Evolutionary conservation across 306 rosid genomes (phyloP), one percentile per base, ranked within the genome.

Genomic region (Sindora glabra): DNA sequence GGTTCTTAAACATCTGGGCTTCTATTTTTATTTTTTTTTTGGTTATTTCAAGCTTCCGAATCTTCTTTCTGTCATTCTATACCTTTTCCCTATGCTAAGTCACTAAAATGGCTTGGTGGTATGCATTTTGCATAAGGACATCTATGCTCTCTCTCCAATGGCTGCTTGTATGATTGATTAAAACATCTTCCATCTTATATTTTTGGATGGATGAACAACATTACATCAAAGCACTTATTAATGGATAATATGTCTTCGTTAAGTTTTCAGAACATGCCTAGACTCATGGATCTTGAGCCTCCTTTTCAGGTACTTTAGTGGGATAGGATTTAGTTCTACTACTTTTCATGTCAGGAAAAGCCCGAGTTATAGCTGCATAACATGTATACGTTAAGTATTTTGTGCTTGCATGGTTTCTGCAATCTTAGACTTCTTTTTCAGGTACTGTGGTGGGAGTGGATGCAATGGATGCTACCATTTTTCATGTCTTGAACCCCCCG

Each of bases 401-500:
- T 19, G 46, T 72, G 52, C 58, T 34, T 66, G 56, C 38, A 17
- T 61, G n/a, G 22, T 29, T 16, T 59, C 19, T 41, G 18, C 14
- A 21, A 11, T 54, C 46, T 60, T 48, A 39, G 12, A 14, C 15
- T 44, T 49, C 40, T 69, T 54, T 64, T 47, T 49, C 78, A 87
- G 95, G 68, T 77, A 75, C 75, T 87, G 95, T 38, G 68, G 72
- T 51, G 95, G 95, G 72, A 79, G 59, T 72, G 86, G 73, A 45
- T 84, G 95, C 74, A 40, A 59, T 59, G 50, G 78, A 64, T 69
- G 69, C 72, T 84, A 72, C 77, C 95, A 87, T 70, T 62, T 57
- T 64, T 81, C 86, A 56, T 87, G 95, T 77, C 80, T 84, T 53
- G 76, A 87, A 54, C 89, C 95, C 57, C 81, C 91, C 42, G 15